phyloP scores from a whole-genome alignment of 768 basidiomycete genomes.

The Rhizopogon vinicolor region DNA sequence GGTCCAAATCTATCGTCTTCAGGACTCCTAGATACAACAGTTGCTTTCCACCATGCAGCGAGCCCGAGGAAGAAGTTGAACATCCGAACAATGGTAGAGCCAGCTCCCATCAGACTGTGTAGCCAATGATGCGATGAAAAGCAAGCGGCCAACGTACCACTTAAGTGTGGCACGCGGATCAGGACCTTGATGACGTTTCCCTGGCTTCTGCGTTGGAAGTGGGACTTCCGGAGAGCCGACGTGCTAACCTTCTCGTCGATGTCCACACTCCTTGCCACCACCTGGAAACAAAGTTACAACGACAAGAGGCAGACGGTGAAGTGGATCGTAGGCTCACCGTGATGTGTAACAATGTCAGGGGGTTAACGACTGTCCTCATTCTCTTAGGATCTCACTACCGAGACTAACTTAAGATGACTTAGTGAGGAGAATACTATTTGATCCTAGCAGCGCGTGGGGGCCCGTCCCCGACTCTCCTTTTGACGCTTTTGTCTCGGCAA shows the following conservation, averaged over 20 bases:
- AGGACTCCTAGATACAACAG: too few relatives aligned
- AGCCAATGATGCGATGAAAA: slow-evolving; percentile 63
- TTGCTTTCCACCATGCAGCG: slow-evolving; percentile 49
- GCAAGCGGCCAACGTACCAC: slow-evolving; percentile 54
- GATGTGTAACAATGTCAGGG: neutral
- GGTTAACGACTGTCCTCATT: too few relatives aligned
- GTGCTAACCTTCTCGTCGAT: slow-evolving; percentile 48
- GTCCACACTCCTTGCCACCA: slow-evolving; percentile 59
- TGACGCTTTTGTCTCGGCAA: too few relatives aligned
- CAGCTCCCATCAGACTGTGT: slow-evolving; percentile 66
- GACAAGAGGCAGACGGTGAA: neutral
- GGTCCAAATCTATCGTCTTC: too few relatives aligned
- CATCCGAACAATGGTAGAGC: slow-evolving; percentile 58
- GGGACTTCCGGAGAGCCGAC: too few relatives aligned
- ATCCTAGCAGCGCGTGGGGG: too few relatives aligned
- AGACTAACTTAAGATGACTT: too few relatives aligned
- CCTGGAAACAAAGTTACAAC: neutral
- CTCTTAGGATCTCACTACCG: too few relatives aligned
- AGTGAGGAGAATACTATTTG: too few relatives aligned
- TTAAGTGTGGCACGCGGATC: slow-evolving; percentile 45
- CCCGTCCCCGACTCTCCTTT: too few relatives aligned
- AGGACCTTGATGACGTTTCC: too few relatives aligned
- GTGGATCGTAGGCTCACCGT: neutral
- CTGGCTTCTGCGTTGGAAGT: neutral
- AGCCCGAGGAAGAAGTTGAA: slow-evolving; percentile 73